Base-by-base conservation (phyloP, 441 rosid genomes). In the Brassica hybrid region DNA sequence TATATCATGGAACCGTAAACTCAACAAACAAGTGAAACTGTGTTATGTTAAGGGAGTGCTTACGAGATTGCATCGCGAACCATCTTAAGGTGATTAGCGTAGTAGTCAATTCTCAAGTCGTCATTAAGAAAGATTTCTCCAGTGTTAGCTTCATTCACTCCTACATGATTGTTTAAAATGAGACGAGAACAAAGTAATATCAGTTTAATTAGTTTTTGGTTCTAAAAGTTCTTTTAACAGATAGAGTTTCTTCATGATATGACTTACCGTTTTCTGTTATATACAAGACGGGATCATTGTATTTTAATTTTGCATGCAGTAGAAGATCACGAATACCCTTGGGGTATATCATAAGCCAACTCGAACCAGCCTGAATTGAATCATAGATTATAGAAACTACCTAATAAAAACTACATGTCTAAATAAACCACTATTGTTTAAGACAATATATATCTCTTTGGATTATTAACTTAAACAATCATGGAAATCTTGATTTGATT, bases 231-330 rank as follows among this genome's bases (percentile, higher is more conserved):
- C 5, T 19, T 57, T 57, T 7, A 11, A 57, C 10, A 9, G 27
- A 57, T 57, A 57, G 61, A 57, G 4, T 9, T 57, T 57, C 6
- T 57, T 18, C 25, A 57, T 57, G 25, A 9, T 18, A 57, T 11
- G 18, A 45, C 2, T 71, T 79, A 82, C 87, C 85, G 7, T 84
- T 82, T 45, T 82, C 84, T 13, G 85, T 84, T 4, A 82, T 64
- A 34, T 82, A 78, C 57, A 82, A 69, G 32, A 23, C 57, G 1
- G 83, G 85, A 52, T 78, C 69, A 3, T 82, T 82, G 71, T 69
- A 84, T 43, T 75, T 82, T 34, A 32, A 1, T 76, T 84, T 82
- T 2, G 54, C 52, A 30, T 82, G 72, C 7, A 77, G 69, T 38
- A 84, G 34, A 23, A 84, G 81, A 75, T 84, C 82, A 14, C 74